Base-by-base conservation (phyloP, 1,139 yeast genomes). In the Neolecta irregularis region DNA sequence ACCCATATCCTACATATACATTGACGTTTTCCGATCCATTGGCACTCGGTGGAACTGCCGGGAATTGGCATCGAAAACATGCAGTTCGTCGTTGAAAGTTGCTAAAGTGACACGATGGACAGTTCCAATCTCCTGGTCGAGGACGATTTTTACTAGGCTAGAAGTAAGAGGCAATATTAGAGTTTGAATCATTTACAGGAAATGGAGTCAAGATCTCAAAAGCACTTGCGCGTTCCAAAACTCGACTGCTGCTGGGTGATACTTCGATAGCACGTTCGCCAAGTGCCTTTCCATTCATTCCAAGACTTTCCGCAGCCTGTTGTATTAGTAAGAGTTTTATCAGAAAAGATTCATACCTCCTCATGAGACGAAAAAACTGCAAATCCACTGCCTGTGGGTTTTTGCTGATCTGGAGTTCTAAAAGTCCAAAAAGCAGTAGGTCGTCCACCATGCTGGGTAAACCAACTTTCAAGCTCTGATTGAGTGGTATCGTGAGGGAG, bases 71-170 rank as follows among this genome's bases (percentile, higher is more conserved):
- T 45, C 95, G 66, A 61, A 83, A 81, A 56, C 96, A 85, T 3
- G 93, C 93, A 1, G 92, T 79, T 55, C 96, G 69, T 49, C 95
- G 70, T 57, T 85, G 96, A 58, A 85, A 85, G 53, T 85, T 85
- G 25, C 93, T 78, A 52, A 85, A 85, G 1, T 95, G 94, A 61
- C 96, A 85, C 5, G 88, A 74, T 12, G 94, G 93, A 57, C 96
- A 85, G 5, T 80, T 79, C 96, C 96, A 85, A 52, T 85, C 96
- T 17, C 96, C 96, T 0, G 95, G 95, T 50, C 96, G 66, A 17
- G 94, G 93, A 47, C 92, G 67, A 54, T 83, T 83, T 49, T 83
- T 83, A 34, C 80, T 74, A 18, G 83, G 74, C 30, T 38, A 19
- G n/a, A 18, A 18, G 19, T 9, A 11, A 12, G 16, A 5, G 17